Conservation (phyloP, 495 filamentous ascomycete genomes). For the Talaromyces wortmannii region DNA sequence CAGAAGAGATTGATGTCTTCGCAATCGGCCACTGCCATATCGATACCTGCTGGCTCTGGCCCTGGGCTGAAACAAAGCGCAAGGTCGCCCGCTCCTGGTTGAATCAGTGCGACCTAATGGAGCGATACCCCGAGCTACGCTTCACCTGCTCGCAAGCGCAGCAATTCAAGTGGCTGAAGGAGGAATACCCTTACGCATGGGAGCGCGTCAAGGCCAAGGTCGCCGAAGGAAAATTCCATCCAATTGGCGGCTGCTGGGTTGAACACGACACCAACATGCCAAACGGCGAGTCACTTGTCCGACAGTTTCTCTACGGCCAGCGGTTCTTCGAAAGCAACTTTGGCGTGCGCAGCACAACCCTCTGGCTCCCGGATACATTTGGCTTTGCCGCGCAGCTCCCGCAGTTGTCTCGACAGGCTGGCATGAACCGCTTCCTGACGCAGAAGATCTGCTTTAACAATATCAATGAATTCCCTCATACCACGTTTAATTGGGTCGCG, state of each 20-base stretch:
- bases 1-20: conserved; percentile 68
- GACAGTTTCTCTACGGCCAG: conserved; percentile 95
- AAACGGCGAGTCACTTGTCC: conserved; percentile 84
- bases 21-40: conserved; percentile 96
- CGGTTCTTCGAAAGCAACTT: conserved; percentile 92
- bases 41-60: conserved; percentile 97
- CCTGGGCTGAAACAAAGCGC: conserved; percentile 94
- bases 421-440: conserved; percentile 94
- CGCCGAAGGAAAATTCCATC: conserved; percentile 84
- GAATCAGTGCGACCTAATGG: conserved; percentile 89
- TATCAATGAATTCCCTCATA: conserved; percentile 98
- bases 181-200: conserved; percentile 78
- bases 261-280: conserved; percentile 98
- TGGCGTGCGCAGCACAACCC: conserved; percentile 79
- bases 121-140: conserved; percentile 87
- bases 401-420: conserved; percentile 82
- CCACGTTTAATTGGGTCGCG: conserved; percentile 96
- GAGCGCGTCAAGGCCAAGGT: conserved; percentile 91
- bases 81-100: conserved; percentile 96
- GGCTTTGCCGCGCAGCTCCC: conserved; percentile 93
- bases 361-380: conserved; percentile 98
- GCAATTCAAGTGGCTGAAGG: conserved; percentile 95
- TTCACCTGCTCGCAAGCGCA: conserved; percentile 92
- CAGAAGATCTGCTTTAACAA: conserved; percentile 97
- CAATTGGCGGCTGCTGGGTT: conserved; percentile 96